phyloP scores from a whole-genome alignment of 768 basidiomycete species.

The Boletus patriciae region DNA sequence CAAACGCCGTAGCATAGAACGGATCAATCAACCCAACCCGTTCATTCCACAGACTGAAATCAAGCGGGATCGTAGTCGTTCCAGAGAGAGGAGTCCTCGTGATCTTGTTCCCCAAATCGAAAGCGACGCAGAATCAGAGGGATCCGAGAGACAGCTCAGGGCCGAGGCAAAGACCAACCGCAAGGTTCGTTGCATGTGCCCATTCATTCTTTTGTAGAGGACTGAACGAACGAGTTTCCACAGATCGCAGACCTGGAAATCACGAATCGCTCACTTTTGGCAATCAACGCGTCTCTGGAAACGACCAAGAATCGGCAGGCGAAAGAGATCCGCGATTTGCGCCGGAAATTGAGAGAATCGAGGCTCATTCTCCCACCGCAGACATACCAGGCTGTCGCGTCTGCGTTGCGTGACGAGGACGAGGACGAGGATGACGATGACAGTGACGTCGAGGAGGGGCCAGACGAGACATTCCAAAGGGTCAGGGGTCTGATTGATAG shows the following conservation, averaged over 20 bases:
- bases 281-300: slow-evolving; percentile 83
- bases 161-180: slow-evolving; percentile 83
- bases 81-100: slow-evolving; percentile 17
- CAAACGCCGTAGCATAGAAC: slow-evolving; percentile 35
- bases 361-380: slow-evolving; percentile 74
- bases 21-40: slow-evolving; percentile 12
- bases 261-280: slow-evolving; percentile 80
- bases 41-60: slow-evolving; percentile 17
- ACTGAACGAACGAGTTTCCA: slow-evolving; percentile 2
- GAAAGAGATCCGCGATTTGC: slow-evolving; percentile 82
- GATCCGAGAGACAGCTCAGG: slow-evolving; percentile 54
- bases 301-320: slow-evolving; percentile 76
- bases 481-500: slow-evolving; percentile 63
- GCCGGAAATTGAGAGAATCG: slow-evolving; percentile 79
- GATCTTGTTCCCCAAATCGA: slow-evolving; percentile 25
- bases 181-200: slow-evolving; percentile 55
- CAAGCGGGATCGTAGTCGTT: slow-evolving; percentile 22
- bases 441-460: slow-evolving; percentile 39
- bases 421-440: slow-evolving; percentile 42
- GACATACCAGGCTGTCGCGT: slow-evolving; percentile 56
- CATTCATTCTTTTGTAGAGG: background rate
- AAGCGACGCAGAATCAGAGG: slow-evolving; percentile 34
- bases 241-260: slow-evolving; percentile 94
- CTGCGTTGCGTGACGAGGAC: slow-evolving; percentile 42
- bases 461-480: slow-evolving; percentile 61